Evolutionary conservation across 306 rosid species (phyloP), one percentile per base, ranked within the genome.

Genomic region (Fagus crenata): DNA sequence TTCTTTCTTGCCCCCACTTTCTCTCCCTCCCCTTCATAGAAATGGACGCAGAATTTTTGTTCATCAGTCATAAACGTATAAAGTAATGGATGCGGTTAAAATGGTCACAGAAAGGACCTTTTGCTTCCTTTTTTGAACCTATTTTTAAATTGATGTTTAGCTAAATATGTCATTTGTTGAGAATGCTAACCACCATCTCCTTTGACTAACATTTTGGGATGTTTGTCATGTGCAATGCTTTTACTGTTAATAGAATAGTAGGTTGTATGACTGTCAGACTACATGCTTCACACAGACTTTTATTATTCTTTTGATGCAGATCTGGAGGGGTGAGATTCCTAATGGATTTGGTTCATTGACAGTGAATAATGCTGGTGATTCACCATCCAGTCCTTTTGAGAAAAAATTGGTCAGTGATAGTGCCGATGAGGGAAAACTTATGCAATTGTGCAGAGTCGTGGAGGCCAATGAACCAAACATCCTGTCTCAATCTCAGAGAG

Each of bases 391-490:
- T 83, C 83, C 72, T 67, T 85, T 84, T 72, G 87, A 86, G 75
- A 83, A 86, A 36, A 83, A 80, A 53, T 68, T 79, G 76, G 80
- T 81, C 68, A 40, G 35, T 60, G 87, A 81, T 71, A 69, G 76
- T 67, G 92, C 83, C 43, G 89, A 89, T 7, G 96, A 90, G 84
- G 98, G 90, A 84, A 92, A 90, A 77, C 93, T 91, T 67, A 75
- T 95, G 90, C 96, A 90, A 46, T 81, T 90, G 78, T 95, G 99
- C 82, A 88, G 87, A 84, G 67, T 90, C 40, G 86, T 91, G 84
- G 97, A 95, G 86, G 93, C 95, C 56, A 92, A 84, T 77, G 97
- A 87, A 76, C 73, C 89, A 72, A 81, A 68, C 80, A 83, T 49
- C 71, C 73, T 77, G 84, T 89, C 85, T 77, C 86, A 78, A 37